A percentile compares a stretch with the other conserved stretches of the same genome.
Evolutionary conservation across 352 stramenopile genomes (phyloP).

Genomic region (Phytophthora crassamura): DNA sequence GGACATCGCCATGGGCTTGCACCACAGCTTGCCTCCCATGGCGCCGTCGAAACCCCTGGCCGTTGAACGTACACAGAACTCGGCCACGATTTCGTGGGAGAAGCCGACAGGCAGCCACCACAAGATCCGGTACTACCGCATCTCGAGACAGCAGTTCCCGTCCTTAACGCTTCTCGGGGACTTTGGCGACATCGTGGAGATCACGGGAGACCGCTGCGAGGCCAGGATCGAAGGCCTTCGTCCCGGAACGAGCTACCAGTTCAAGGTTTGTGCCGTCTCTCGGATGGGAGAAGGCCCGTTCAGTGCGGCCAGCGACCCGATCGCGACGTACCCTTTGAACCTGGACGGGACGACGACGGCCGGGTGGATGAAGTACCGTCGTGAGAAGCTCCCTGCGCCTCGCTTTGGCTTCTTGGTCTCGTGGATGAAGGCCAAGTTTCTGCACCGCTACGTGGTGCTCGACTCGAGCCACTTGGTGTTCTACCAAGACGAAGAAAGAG

Average conservation of each 20-base stretch:
- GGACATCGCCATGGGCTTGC: conserved; percentile 86
- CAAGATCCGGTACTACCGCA: conserved; percentile 86
- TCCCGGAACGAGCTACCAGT: conserved; percentile 84
- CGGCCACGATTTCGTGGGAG: conserved; percentile 76
- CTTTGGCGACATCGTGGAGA: conserved; percentile 81
- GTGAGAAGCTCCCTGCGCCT: conserved; percentile 59
- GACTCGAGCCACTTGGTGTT: conserved; percentile 77
- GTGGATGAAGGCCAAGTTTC: conserved; percentile 77
- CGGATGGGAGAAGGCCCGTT: conserved; percentile 89
- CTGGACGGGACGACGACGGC: conserved; percentile 77
- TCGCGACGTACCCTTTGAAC: conserved; percentile 76
- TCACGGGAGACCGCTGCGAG: conserved; percentile 60
- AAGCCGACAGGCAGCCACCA: conserved; percentile 66
- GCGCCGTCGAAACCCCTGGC: conserved; percentile 63
- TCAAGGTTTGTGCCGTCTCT: conserved; percentile 86
- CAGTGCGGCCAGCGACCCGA: conserved; percentile 72
- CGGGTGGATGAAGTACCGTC: conserved; percentile 89
- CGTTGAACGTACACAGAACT: conserved; percentile 75
- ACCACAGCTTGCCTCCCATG: conserved; percentile 87
- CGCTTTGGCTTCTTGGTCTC: conserved; percentile 59
- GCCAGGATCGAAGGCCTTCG: conserved; percentile 79
- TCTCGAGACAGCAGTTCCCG: conserved; percentile 80
- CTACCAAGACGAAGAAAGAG: conserved; percentile 84
- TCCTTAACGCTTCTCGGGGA: conserved; percentile 85
- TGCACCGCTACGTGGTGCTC: conserved; percentile 87